phyloP scores from a whole-genome alignment of 1,139 yeast species.

The Geotrichum macrosporum region DNA sequence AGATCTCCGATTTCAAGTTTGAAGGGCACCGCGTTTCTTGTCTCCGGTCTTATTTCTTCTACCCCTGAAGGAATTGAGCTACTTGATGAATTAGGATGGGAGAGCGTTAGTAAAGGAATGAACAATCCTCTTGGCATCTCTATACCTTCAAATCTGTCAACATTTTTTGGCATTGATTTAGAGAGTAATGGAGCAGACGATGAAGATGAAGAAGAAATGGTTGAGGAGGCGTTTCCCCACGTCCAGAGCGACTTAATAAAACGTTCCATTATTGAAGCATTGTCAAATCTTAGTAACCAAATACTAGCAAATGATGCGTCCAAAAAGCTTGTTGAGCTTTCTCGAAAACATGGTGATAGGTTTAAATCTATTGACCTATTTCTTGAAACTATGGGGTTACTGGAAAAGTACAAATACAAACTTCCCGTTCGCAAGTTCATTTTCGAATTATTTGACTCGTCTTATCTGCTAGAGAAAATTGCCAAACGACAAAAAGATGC shows the following conservation, averaged over 20 bases:
- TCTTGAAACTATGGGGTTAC: constrained; percentile 53
- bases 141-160: constrained; percentile 29
- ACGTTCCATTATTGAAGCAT: constrained; percentile 50
- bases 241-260: constrained; percentile 41
- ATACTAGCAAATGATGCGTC: constrained; percentile 62
- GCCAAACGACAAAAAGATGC: constrained; percentile 12
- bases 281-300: constrained; percentile 62
- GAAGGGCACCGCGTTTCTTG: constrained; percentile 72
- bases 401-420: constrained; percentile 66
- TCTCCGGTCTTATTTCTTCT: constrained; percentile 66
- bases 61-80: constrained; percentile 80
- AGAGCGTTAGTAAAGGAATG: constrained; percentile 51
- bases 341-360: constrained; percentile 49
- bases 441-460: constrained; percentile 61
- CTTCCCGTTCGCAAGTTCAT: constrained; percentile 61
- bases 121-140: constrained; percentile 49
- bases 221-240: constrained; percentile 22
- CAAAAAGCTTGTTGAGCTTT: constrained; percentile 55
- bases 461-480: constrained; percentile 50
- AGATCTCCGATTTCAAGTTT: constrained; percentile 58
- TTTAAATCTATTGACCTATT: constrained; percentile 60
- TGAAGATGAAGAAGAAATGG: constrained; percentile 24
- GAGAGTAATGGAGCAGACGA: constrained; percentile 14
- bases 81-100: constrained; percentile 80
- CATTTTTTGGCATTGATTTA: constrained; percentile 19